Conservation (phyloP, 352 stramenopile genomes). For the Pythium chondricola region DNA sequence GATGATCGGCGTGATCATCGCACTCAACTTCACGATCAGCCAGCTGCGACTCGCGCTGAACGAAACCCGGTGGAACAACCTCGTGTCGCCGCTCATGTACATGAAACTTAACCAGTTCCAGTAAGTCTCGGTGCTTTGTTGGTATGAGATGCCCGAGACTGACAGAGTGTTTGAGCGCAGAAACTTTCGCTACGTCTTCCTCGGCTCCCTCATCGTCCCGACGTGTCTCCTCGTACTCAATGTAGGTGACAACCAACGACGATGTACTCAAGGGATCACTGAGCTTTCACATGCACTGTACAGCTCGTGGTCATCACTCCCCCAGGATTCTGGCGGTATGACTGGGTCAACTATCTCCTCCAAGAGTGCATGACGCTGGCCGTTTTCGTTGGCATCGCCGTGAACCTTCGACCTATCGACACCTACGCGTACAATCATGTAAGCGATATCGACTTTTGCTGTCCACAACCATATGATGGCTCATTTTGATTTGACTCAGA, state of each 20-base stretch:
- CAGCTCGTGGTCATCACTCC: conserved; percentile 55
- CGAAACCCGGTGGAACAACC: conserved; percentile 51
- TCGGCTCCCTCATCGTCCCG: conserved; percentile 51
- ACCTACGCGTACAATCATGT: conserved; percentile 43
- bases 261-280: not conserved
- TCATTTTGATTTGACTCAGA: conserved; percentile 7
- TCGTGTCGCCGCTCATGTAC: conserved; percentile 50
- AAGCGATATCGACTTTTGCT: conserved; percentile 2
- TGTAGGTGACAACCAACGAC: conserved; percentile 16
- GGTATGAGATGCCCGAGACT: too few species aligned
- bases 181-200: conserved; percentile 47
- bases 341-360: conserved; percentile 53
- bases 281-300: not conserved
- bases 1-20: conserved; percentile 55
- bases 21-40: conserved; percentile 63
- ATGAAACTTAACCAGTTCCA: conserved; percentile 72
- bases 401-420: conserved; percentile 45
- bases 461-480: not conserved
- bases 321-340: conserved; percentile 46
- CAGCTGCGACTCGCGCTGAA: conserved; percentile 40
- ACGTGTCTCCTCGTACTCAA: conserved; percentile 49
- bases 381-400: conserved; percentile 32
- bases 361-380: conserved; percentile 36
- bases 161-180: too few species aligned
- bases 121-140: too few species aligned